Base-by-base conservation (phyloP, 2,329 filamentous ascomycete genomes). In the Saccharata proteae region DNA sequence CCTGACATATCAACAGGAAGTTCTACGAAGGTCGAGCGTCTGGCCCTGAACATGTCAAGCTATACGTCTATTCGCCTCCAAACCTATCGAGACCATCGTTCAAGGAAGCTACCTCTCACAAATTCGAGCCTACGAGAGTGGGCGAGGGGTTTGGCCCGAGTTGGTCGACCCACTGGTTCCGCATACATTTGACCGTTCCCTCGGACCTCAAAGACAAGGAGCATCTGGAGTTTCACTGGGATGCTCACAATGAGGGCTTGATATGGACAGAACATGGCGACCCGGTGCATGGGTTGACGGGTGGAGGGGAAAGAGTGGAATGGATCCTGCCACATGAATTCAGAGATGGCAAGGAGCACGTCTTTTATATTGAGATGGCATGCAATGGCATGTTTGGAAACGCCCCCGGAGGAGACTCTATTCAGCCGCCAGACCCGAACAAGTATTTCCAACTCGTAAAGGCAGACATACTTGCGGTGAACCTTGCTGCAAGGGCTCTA, bases 321-420 rank as follows among this genome's bases (percentile, higher is more conserved):
- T 98, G 88, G 86, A 74, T 93, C 37, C 66, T 98, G 26, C 88
- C 90, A 6, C 65, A 82, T 30, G 64, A 65, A 11, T 93, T 81
- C 60, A 72, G 81, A 39, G 82, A 93, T 53, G 86, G 84, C 32
- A 76, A 88, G 52, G 73, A 85, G 47, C 86, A 96, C 54, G 74
- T 69, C 12, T 81, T 98, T 46, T 98, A 94, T 55, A 78, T 98
- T 41, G 90, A 98, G 61, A 93, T 96, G 82, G 90, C 90, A 13
- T 96, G 90, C 61, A 98, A 98, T 55, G 77, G 79, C 55, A 96
- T 96, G 86, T 96, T 96, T 59, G 90, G 90, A 44, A 93, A 93
- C 53, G 80, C 85, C 0, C 69, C 79, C 0, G 79, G 79, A 13
- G 84, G 83, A 16, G 83, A 92, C 53, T 74, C 69, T 18, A 96